Percentiles rank a stretch among this genome's conserved stretches.
Conservation (phyloP, 768 basidiomycete species). For the Suillus luteus region DNA sequence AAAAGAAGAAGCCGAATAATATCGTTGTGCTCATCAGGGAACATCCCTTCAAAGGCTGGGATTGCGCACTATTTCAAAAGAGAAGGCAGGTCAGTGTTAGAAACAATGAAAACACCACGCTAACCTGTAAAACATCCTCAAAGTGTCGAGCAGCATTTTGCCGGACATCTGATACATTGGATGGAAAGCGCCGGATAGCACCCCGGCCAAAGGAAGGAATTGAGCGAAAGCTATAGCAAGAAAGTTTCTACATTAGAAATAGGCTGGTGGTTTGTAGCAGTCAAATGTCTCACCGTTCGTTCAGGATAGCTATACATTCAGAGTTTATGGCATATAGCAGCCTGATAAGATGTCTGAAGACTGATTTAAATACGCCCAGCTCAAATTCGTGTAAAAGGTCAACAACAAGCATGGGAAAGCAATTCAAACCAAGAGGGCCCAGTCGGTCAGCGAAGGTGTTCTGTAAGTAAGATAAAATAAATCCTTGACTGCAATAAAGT, state of each 20-base stretch:
- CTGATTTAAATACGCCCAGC: conserved; percentile 39
- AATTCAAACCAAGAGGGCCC: no score
- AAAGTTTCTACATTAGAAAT: not conserved
- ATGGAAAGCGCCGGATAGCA: conserved; percentile 38
- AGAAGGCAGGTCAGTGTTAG: not conserved
- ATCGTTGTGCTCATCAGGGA: conserved; percentile 27
- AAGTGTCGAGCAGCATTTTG: conserved; percentile 41
- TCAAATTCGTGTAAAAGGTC: conserved; percentile 47
- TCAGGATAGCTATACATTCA: conserved; percentile 21
- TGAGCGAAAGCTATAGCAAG: conserved; percentile 15
- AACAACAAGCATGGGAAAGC: conserved; percentile 24
- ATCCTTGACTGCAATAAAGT: no score
- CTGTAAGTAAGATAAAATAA: no score
- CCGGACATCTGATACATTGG: conserved; percentile 38
- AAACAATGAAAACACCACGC: not conserved
- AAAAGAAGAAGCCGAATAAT: conserved; percentile 26
- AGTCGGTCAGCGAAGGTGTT: no score
- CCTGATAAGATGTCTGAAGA: conserved; percentile 40
- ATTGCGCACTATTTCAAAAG: conserved; percentile 31
- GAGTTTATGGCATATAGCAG: conserved; percentile 26
- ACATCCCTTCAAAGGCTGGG: conserved; percentile 34
- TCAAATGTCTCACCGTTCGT: conserved; percentile 24
- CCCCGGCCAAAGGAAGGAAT: conserved; percentile 27
- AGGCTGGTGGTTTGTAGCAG: no score
- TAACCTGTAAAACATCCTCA: conserved; percentile 45